A percentile compares a stretch with the other conserved stretches of the same genome.
These are phyloP conservation scores for Sporisorium exsertum DNA, from an alignment of 1,284 basidiomycete genomes.

Conservation along the genomic window DNA sequence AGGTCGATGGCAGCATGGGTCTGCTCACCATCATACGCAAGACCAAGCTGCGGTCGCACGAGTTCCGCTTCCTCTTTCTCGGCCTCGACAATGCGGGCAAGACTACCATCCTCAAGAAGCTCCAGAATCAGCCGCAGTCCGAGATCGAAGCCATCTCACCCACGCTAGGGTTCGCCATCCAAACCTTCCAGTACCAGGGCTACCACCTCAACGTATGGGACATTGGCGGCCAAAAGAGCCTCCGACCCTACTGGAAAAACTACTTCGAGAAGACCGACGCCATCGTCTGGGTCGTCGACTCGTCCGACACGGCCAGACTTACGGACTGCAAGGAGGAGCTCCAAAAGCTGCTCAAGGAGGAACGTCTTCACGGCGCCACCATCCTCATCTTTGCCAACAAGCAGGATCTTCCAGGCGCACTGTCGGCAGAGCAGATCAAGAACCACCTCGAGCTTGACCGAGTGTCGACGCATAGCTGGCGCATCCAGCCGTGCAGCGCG, in stretches of 20 bases:
- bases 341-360: conserved; percentile 85
- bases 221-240: conserved; percentile 93
- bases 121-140: conserved; percentile 84
- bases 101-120: conserved; percentile 94
- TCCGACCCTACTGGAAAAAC: conserved; percentile 98
- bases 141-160: conserved; percentile 78
- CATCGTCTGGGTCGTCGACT: conserved; percentile 98
- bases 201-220: conserved; percentile 77
- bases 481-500: conserved; percentile 90
- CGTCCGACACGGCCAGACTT: conserved; percentile 88
- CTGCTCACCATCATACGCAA: conserved; percentile 97
- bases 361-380: conserved; percentile 93
- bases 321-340: conserved; percentile 89
- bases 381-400: conserved; percentile 99
- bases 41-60: conserved; percentile 76
- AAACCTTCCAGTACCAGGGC: conserved; percentile 90
- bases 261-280: conserved; percentile 99
- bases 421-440: conserved; percentile 84
- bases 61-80: conserved; percentile 97
- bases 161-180: conserved; percentile 98
- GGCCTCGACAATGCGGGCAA: conserved; percentile 99
- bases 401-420: conserved; percentile 90
- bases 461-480: conserved; percentile 87
- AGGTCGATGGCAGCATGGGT: too few relatives aligned
- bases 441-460: conserved; percentile 58